Conservation (phyloP, 2,329 filamentous ascomycete genomes). For the Coniochaeta pulveracea region DNA sequence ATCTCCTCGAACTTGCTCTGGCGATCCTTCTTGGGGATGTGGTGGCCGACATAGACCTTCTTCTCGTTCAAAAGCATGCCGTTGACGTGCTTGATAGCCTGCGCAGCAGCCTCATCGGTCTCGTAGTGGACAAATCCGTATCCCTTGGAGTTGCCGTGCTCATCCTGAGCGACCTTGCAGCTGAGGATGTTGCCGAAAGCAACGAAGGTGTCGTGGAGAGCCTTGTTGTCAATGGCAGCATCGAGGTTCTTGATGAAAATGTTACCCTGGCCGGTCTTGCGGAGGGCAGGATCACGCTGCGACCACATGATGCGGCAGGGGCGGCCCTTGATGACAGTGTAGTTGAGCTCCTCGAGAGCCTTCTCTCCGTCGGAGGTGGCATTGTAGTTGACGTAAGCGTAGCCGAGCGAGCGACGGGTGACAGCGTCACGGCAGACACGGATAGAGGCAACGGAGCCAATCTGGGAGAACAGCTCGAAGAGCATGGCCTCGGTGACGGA, state of each 20-base stretch:
- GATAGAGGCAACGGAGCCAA: slow-evolving; percentile 96
- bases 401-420: slow-evolving; percentile 94
- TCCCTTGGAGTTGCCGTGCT: slow-evolving; percentile 92
- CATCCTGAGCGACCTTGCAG: slow-evolving; percentile 99
- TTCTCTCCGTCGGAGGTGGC: slow-evolving; percentile 93
- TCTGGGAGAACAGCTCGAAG: slow-evolving; percentile 99
- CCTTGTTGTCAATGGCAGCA: slow-evolving; percentile 98
- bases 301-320: slow-evolving; percentile 99
- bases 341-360: slow-evolving; percentile 98
- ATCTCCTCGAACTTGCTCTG: slow-evolving; percentile 99
- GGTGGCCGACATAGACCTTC: slow-evolving; percentile 98
- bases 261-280: slow-evolving; percentile 98
- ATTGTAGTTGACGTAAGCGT: slow-evolving; percentile 99
- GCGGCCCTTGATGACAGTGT: slow-evolving; percentile 97
- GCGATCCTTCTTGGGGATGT: slow-evolving; percentile 99
- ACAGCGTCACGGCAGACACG: slow-evolving; percentile 99
- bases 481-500: slow-evolving; percentile 99
- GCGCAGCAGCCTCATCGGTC: slow-evolving; percentile 91
- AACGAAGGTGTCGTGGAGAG: slow-evolving; percentile 96
- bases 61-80: slow-evolving; percentile 99
- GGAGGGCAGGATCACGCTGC: slow-evolving; percentile 94
- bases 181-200: slow-evolving; percentile 98
- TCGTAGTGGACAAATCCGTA: slow-evolving; percentile 99
- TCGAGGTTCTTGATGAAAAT: slow-evolving; percentile 99
- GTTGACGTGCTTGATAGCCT: slow-evolving; percentile 99